These are phyloP conservation scores for Ligustrum vulgare DNA, from an alignment of 257 asterid species.

Conservation along the genomic window DNA sequence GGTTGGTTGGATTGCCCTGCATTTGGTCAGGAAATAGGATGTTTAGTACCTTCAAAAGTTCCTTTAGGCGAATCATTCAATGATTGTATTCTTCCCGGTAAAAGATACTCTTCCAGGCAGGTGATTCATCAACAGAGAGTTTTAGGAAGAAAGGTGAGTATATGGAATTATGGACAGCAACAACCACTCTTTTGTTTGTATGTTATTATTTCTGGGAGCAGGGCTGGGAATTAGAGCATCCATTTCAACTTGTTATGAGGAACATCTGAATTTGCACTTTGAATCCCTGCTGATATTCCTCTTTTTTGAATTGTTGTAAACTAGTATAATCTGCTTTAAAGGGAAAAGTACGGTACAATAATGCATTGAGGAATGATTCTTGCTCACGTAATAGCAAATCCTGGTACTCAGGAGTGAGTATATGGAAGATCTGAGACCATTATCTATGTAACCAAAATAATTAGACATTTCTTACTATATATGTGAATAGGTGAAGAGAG, in stretches of 20 bases:
- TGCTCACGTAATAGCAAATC: background rate
- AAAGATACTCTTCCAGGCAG: constrained; percentile 90
- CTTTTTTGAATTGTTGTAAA: constrained; percentile 2
- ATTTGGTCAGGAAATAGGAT: constrained; percentile 68
- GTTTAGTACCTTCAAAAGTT: constrained; percentile 91
- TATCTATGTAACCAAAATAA: background rate
- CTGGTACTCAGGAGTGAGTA: background rate
- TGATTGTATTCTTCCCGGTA: constrained; percentile 71
- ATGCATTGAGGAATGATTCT: constrained; percentile 7
- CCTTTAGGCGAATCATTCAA: constrained; percentile 87
- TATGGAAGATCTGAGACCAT: background rate
- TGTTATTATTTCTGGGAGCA: constrained; percentile 5
- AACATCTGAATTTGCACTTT: background rate
- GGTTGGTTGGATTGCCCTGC: constrained; percentile 99
- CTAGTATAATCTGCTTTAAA: background rate
- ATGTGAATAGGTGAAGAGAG: background rate
- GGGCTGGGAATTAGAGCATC: background rate
- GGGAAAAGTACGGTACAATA: background rate
- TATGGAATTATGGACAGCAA: constrained; percentile 1
- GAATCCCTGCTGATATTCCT: background rate
- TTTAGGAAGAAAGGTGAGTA: constrained; percentile 63
- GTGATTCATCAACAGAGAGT: constrained; percentile 83
- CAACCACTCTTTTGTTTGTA: background rate
- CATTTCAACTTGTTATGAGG: background rate
- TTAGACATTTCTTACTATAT: background rate